phyloP scores from a whole-genome alignment of 2,329 filamentous ascomycete genomes.

The Cercospora berteroae region DNA sequence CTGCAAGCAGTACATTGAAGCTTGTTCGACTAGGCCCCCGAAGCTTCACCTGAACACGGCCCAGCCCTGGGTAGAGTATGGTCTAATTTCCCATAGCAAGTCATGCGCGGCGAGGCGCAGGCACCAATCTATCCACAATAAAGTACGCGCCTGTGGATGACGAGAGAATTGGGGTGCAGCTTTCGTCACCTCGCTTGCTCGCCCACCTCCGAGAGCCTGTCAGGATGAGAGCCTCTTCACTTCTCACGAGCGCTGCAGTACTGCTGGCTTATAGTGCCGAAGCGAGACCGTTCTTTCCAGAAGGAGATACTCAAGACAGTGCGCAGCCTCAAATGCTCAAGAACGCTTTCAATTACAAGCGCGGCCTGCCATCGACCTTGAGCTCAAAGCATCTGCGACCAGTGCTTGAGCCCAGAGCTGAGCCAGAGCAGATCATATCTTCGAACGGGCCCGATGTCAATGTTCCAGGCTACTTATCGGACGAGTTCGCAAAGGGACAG shows the following conservation, averaged over 20 bases:
- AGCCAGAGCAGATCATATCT: not conserved
- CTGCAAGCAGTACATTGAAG: not conserved
- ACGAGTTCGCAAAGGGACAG: not conserved
- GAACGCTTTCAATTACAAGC: not conserved
- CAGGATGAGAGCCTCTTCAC: not conserved
- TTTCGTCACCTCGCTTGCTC: not conserved
- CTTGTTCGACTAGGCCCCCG: not conserved
- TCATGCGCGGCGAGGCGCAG: not conserved
- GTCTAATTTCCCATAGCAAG: not conserved
- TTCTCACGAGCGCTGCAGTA: not conserved
- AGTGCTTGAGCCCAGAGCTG: not conserved
- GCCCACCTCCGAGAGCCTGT: not conserved
- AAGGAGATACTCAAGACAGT: not conserved
- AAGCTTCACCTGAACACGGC: not conserved
- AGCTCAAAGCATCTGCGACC: not conserved
- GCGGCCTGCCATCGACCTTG: not conserved
- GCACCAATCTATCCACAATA: not conserved
- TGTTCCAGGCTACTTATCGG: not conserved
- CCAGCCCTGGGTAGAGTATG: not conserved
- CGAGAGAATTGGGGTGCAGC: not conserved
- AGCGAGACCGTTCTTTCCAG: not conserved
- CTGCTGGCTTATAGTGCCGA: not conserved
- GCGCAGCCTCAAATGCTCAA: not conserved
- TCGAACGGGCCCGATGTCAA: not conserved
- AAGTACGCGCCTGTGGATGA: not conserved